Evolutionary conservation across 2,329 filamentous ascomycete species (phyloP).

Genomic region (Paracoccidioides brasiliensis): DNA sequence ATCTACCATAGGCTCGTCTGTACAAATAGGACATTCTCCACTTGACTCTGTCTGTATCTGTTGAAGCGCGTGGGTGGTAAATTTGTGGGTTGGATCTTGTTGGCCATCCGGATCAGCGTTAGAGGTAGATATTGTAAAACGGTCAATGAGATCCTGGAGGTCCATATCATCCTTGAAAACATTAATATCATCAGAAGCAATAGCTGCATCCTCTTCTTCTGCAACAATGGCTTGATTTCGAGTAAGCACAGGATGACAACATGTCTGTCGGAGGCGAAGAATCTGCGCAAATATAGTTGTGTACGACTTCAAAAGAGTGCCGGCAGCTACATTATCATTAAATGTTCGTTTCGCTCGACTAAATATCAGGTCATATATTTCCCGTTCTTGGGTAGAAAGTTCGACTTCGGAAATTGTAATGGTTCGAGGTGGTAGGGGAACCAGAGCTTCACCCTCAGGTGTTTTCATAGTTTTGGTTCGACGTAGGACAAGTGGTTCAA

Average conservation of each 20-base stretch:
- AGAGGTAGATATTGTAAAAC: conserved; percentile 60
- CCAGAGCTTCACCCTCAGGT: conserved; percentile 66
- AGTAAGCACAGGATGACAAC: conserved; percentile 83
- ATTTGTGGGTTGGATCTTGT: conserved; percentile 52
- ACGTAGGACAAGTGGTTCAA: conserved; percentile 89
- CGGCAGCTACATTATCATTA: conserved; percentile 73
- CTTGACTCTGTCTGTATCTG: conserved; percentile 84
- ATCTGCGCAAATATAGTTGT: conserved; percentile 98
- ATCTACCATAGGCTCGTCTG: conserved; percentile 89
- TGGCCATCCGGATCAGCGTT: conserved; percentile 35
- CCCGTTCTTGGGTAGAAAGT: conserved; percentile 68
- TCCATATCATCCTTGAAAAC: conserved; percentile 95
- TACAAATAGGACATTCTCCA: conserved; percentile 86
- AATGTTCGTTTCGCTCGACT: conserved; percentile 72
- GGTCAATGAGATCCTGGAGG: conserved; percentile 67
- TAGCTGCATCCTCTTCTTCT: conserved; percentile 73
- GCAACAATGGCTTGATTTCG: conserved; percentile 72
- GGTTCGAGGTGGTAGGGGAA: conserved; percentile 66
- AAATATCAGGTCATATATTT: conserved; percentile 87
- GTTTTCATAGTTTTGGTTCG: conserved; percentile 98
- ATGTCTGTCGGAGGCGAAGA: conserved; percentile 78
- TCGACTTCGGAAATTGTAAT: conserved; percentile 82
- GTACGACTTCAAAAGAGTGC: conserved; percentile 87
- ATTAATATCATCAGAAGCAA: conserved; percentile 62
- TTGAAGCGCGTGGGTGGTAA: conserved; percentile 73